Base-by-base conservation (phyloP, 441 rosid genomes). In the Brassica balearica region DNA sequence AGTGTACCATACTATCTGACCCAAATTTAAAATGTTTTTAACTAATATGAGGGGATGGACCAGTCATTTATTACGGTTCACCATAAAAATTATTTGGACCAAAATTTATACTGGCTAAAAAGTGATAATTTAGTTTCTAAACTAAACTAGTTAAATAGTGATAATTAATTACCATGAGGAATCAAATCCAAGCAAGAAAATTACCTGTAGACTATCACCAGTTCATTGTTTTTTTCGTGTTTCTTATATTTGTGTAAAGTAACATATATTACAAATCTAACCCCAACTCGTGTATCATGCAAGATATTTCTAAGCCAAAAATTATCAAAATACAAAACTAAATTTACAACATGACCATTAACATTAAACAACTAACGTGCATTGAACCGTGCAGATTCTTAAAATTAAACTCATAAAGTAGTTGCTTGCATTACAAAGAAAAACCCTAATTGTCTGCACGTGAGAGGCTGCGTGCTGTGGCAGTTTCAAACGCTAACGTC, bases 391-490 rank as follows among this genome's bases (percentile, higher is more conserved):
- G 17, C 4, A 11, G 51, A 41, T 41, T 41, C 11, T 41, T 41
- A 41, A 43, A 43, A 25, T 25, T 25, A 25, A 25, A 43, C 43
- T 38, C 43, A 41, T 41, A 46, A 56, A 58, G 6, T 25, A 25
- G 36, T 61, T 61, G 17, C 34, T 62, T 62, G 66, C 66, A 61
- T 25, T 17, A 25, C 36, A 61, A 61, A 25, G 36, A 61, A 25
- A 61, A 25, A 61, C 9, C 34, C 61, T 65, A 77, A 17, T 43
- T 43, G 53, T 23, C 59, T 77, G 77, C 68, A 78, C 64, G 77
- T 77, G 77, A 58, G 63, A 77, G 61, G 68, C 68, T 77, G 29
- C 73, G 77, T 72, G 68, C 59, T 71, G 71, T 41, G 62, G 36
- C 51, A 20, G 80, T 59, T 72, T 72, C 63, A 66, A 46, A 46